phyloP scores from a whole-genome alignment of 177 flowering plant genomes.

The Telopea speciosissima region DNA sequence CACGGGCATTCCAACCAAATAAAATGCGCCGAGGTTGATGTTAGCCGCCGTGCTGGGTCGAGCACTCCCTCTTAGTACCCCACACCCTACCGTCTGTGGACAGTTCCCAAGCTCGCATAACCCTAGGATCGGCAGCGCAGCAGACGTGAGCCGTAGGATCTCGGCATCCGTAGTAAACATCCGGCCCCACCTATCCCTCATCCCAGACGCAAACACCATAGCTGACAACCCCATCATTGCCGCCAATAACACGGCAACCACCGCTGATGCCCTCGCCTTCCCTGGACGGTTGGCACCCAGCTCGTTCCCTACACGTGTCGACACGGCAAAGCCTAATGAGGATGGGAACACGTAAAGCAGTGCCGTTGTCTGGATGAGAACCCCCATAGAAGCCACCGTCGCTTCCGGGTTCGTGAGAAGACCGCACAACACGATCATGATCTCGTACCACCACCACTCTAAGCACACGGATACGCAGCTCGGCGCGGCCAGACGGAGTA shows the following conservation, averaged over 20 bases:
- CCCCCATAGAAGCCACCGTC: constrained; percentile 76
- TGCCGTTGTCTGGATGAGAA: constrained; percentile 77
- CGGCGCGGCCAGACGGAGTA: constrained; percentile 59
- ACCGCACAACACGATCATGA: constrained; percentile 80
- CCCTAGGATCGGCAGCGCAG: constrained; percentile 75
- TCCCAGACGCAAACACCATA: constrained; percentile 38
- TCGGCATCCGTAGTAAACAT: constrained; percentile 54
- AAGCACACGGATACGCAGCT: constrained; percentile 86
- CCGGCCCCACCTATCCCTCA: constrained; percentile 52
- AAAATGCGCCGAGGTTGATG: constrained; percentile 81
- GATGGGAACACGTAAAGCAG: constrained; percentile 76
- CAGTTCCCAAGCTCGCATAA: constrained; percentile 86
- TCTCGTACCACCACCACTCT: constrained; percentile 99
- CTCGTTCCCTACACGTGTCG: constrained; percentile 85
- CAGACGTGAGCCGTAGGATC: constrained; percentile 57
- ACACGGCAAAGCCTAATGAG: constrained; percentile 71
- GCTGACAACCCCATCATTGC: constrained; percentile 56
- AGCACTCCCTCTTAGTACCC: constrained; percentile 74
- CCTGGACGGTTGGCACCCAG: constrained; percentile 65
- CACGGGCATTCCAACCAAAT: constrained; percentile 80
- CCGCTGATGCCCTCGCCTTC: constrained; percentile 45
- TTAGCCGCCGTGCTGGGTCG: constrained; percentile 75
- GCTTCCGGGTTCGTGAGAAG: constrained; percentile 54
- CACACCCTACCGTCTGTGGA: constrained; percentile 88
- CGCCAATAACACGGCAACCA: constrained; percentile 38